phyloP scores from a whole-genome alignment of 2,329 filamentous ascomycete species.

The Grosmannia clavigera region DNA sequence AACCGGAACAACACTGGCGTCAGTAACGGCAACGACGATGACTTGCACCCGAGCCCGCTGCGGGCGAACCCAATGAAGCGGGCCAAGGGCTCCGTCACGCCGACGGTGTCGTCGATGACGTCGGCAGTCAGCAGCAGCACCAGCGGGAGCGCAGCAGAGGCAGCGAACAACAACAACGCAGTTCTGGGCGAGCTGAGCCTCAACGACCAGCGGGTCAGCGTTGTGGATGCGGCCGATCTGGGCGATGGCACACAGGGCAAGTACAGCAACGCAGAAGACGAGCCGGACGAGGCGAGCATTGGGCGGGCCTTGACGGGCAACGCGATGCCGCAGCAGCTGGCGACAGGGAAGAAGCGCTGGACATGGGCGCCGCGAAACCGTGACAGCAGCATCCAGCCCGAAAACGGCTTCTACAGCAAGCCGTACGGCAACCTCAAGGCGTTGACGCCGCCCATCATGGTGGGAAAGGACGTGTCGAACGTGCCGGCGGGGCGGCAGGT shows the following conservation, averaged over 20 bases:
- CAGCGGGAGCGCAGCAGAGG: slow-evolving; percentile 8
- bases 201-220: slow-evolving; percentile 30
- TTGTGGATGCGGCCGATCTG: slow-evolving; percentile 29
- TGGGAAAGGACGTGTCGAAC: slow-evolving; percentile 22
- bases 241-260: neutral
- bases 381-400: slow-evolving; percentile 36
- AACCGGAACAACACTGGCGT: neutral
- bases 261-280: neutral
- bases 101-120: slow-evolving; percentile 8
- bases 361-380: slow-evolving; percentile 9
- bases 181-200: slow-evolving; percentile 31
- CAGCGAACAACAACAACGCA: neutral
- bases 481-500: slow-evolving; percentile 35
- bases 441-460: slow-evolving; percentile 39
- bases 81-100: slow-evolving; percentile 3
- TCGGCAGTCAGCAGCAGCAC: slow-evolving; percentile 9
- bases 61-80: slow-evolving; percentile 16
- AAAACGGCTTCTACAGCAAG: slow-evolving; percentile 35
- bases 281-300: neutral
- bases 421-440: slow-evolving; percentile 47
- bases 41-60: slow-evolving; percentile 38
- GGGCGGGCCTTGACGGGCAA: neutral
- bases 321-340: neutral
- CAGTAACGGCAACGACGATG: slow-evolving; percentile 10
- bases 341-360: slow-evolving; percentile 7